Evolutionary conservation across 345 rosid genomes (phyloP).

Genomic region (Dipteronia dyeriana): DNA sequence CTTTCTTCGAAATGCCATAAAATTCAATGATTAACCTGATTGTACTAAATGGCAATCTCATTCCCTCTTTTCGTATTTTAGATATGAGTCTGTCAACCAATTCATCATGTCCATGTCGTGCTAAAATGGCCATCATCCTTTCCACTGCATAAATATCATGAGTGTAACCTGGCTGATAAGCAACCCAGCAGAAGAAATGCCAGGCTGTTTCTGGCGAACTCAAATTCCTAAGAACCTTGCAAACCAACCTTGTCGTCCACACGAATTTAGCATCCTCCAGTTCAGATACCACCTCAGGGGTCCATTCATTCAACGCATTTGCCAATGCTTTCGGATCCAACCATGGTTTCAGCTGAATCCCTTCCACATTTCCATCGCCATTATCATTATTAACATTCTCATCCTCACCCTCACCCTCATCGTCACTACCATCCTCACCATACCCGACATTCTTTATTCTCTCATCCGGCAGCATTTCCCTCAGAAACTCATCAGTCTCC

Average conservation of each 20-base stretch:
- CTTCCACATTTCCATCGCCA: slow-evolving; percentile 24
- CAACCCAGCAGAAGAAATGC: slow-evolving; percentile 94
- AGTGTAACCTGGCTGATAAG: slow-evolving; percentile 75
- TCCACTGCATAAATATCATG: slow-evolving; percentile 76
- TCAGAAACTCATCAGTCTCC: slow-evolving; percentile 55
- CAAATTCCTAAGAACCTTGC: slow-evolving; percentile 79
- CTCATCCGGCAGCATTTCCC: slow-evolving; percentile 67
- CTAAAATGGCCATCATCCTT: slow-evolving; percentile 77
- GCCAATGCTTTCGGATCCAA: slow-evolving; percentile 90
- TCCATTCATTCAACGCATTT: slow-evolving; percentile 63
- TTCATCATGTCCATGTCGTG: slow-evolving; percentile 66
- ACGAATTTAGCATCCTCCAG: slow-evolving; percentile 73
- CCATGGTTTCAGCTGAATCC: slow-evolving; percentile 73
- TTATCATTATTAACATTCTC: slow-evolving; percentile 27
- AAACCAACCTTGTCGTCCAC: slow-evolving; percentile 83
- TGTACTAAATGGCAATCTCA: slow-evolving; percentile 79
- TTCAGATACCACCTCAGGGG: slow-evolving; percentile 53
- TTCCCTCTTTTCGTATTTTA: slow-evolving; percentile 65
- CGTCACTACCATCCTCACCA: slow-evolving; percentile 32
- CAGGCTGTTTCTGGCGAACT: slow-evolving; percentile 73
- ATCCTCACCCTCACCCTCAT: slow-evolving; percentile 25
- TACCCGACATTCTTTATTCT: slow-evolving; percentile 54
- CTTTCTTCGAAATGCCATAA: slow-evolving; percentile 81
- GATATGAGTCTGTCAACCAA: slow-evolving; percentile 65
- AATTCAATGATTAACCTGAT: slow-evolving; percentile 70